Evolutionary conservation across 2,329 filamentous ascomycete species (phyloP).

Genomic region (Penicillium sp.): DNA sequence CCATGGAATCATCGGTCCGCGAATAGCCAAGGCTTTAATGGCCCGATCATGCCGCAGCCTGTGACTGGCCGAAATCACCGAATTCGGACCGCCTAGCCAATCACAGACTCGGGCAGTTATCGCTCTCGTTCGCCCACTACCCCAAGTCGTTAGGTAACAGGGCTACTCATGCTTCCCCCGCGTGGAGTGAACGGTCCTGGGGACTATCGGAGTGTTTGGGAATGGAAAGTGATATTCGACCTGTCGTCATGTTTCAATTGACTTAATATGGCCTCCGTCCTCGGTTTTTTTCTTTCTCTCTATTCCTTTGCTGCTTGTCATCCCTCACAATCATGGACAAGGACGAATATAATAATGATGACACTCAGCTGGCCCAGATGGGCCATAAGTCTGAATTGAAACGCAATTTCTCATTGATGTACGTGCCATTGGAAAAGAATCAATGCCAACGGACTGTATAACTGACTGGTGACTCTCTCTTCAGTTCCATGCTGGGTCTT

Average conservation of each 20-base stretch:
- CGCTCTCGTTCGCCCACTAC: conserved; percentile 3
- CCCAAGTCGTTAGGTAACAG: conserved; percentile 31
- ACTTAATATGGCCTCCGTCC: conserved; percentile 3
- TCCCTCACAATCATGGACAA: conserved; percentile 14
- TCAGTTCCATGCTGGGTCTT: conserved; percentile 59
- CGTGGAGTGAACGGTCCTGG: conserved; percentile 8
- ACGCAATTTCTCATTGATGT: conserved; percentile 58
- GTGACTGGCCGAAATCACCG: conserved; percentile 17
- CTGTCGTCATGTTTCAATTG: conserved; percentile 14
- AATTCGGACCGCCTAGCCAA: conserved; percentile 13
- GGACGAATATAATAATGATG: conserved; percentile 38
- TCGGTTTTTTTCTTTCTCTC: neutral
- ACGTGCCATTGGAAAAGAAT: conserved; percentile 12
- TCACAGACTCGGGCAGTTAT: conserved; percentile 14
- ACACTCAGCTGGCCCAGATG: conserved; percentile 54
- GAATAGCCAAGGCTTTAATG: conserved; percentile 2
- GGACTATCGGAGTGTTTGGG: conserved; percentile 5
- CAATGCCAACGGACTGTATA: neutral
- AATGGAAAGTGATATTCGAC: conserved; percentile 19
- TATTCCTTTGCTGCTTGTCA: conserved; percentile 1
- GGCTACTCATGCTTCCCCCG: conserved; percentile 11
- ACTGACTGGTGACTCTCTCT: conserved; percentile 8
- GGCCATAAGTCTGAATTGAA: conserved; percentile 61
- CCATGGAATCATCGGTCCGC: conserved; percentile 11
- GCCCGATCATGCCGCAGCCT: neutral